Conservation (phyloP, 2,329 filamentous ascomycete species). For the Fusarium burgessii region DNA sequence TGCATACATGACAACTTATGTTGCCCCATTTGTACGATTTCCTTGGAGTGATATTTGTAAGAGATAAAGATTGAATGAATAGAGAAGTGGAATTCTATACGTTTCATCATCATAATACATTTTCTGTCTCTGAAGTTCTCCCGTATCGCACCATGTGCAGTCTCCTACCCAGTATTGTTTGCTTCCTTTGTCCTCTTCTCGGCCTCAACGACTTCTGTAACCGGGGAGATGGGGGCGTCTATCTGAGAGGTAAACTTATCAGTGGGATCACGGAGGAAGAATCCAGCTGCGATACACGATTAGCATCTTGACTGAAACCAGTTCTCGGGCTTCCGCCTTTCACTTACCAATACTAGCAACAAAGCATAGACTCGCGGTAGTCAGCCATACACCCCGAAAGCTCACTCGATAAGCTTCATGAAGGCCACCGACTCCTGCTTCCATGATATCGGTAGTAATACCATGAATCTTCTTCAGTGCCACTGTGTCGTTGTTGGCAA, state of each 20-base stretch:
- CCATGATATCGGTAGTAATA: not conserved
- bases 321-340: accelerated
- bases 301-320: not conserved
- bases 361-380: not conserved
- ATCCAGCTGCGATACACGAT: not conserved
- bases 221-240: not conserved
- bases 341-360: not conserved
- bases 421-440: not conserved
- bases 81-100: not conserved
- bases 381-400: constrained; percentile 1
- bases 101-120: too few species aligned
- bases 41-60: accelerated
- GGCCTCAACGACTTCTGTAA: not conserved
- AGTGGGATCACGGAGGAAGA: not conserved
- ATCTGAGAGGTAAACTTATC: not conserved
- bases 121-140: accelerated
- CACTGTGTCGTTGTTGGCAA: not conserved
- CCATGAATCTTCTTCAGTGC: accelerated
- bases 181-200: not conserved
- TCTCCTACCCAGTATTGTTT: not conserved
- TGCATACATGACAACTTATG: constrained; percentile 27
- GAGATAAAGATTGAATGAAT: too few species aligned
- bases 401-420: not conserved
- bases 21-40: constrained; percentile 27
- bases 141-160: accelerated